Base-by-base conservation (phyloP, 139 green algal genomes). In the Yamagishiella unicocca region DNA sequence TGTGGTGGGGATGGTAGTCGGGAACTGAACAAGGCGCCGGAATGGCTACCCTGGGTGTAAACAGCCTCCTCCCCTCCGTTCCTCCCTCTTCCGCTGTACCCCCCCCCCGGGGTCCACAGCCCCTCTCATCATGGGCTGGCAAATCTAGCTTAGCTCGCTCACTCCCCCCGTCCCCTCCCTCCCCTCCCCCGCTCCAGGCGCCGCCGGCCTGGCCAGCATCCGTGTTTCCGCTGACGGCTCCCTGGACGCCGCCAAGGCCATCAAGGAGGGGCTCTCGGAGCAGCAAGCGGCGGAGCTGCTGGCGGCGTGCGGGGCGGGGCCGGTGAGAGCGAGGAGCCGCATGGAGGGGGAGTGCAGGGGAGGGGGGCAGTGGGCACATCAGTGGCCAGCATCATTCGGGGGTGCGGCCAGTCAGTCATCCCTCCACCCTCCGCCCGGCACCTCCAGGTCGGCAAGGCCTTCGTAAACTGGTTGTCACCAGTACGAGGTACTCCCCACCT, bases 171-270 rank as follows among this genome's bases (percentile, higher is more conserved):
- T 40, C n/a, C 24, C 43, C 73, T 62, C 10, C 33, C 46, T n/a
- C n/a, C 75, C 45, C 12, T 24, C n/a, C n/a, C 42, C 43, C 35
- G 17, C 24, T 38, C 2, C 62, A 90, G 89, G 89, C n/a, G 89
- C 89, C 66, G 89, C 90, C 35, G 96, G 96, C 8, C 83, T 99
- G 40, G 91, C 93, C 4, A 97, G 93, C 85, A 83, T 96, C 40
- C 94, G 97, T 1, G 92, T 99, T 33, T 79, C 66, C 17, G 93
- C 92, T 37, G 94, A 89, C 22, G 94, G 95, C 6, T 85, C 50
- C 3, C 79, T 98, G 10, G 94, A 98, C 62, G 94, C 91, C 2
- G 94, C 95, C 55, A 98, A 98, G 88, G 87, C 96, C 2, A 90
- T 98, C 38, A 93, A 94, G 89, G 95, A 98, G 91, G 96, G 96